These are phyloP conservation scores for Amanita subjunquillea DNA, from an alignment of 768 basidiomycete species.

Conservation along the genomic window DNA sequence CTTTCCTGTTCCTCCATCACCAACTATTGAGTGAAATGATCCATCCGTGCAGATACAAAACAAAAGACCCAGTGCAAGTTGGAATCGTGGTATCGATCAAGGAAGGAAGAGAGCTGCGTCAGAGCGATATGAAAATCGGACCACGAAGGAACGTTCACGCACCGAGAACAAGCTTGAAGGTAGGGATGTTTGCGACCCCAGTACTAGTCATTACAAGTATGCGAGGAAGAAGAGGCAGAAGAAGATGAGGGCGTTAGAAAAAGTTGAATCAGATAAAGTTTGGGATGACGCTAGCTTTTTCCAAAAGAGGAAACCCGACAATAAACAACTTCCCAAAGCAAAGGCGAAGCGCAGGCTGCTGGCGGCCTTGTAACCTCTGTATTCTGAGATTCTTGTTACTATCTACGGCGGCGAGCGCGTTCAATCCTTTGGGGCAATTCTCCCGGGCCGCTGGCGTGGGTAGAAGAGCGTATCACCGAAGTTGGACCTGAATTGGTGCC, in stretches of 20 bases:
- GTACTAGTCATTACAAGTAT: constrained; percentile 24
- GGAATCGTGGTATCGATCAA: constrained; percentile 41
- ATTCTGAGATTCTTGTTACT: too few species aligned
- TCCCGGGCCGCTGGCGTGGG: neutral
- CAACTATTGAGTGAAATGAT: constrained; percentile 40
- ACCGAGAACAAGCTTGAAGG: constrained; percentile 99
- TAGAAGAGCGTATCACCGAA: neutral
- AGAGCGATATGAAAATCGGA: constrained; percentile 12
- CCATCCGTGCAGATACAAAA: constrained; percentile 11
- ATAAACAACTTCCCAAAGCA: neutral
- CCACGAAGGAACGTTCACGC: constrained; percentile 19
- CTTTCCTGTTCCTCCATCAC: constrained; percentile 96
- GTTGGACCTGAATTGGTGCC: neutral
- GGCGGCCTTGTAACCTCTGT: too few species aligned
- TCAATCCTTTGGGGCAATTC: too few species aligned
- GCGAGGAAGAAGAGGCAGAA: constrained; percentile 13
- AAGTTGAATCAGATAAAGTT: constrained; percentile 32
- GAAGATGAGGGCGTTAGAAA: constrained; percentile 18
- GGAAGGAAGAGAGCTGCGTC: constrained; percentile 19
- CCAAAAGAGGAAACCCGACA: constrained; percentile 17
- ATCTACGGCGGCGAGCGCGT: neutral
- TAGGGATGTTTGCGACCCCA: constrained; percentile 43
- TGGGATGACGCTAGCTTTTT: constrained; percentile 24
- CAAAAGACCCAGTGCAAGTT: constrained; percentile 7
- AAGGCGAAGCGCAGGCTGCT: neutral